These are phyloP conservation scores for Penicillium sp. DNA, from an alignment of 2,329 filamentous ascomycete genomes.

Conservation along the genomic window DNA sequence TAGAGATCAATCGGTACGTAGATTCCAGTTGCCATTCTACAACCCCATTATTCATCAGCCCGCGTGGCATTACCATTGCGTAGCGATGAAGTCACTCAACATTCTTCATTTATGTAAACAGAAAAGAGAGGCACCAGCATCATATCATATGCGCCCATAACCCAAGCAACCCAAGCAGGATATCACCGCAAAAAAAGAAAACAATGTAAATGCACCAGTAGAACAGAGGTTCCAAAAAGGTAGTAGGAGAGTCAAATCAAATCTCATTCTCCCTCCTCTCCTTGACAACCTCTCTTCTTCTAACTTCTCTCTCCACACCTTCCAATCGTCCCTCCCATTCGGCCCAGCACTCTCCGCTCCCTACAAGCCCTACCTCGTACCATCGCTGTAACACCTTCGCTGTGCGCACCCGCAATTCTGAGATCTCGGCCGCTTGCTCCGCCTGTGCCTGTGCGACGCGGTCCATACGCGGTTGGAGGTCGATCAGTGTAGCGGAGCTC, in stretches of 20 bases:
- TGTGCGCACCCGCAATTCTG: constrained; percentile 44
- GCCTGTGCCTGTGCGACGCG: constrained; percentile 37
- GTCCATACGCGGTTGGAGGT: constrained; percentile 45
- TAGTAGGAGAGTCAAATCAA: constrained; percentile 1
- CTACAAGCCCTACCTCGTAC: constrained; percentile 72
- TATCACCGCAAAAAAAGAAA: not conserved
- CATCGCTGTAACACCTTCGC: constrained; percentile 62
- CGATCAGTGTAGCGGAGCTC: constrained; percentile 43
- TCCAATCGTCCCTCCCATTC: constrained; percentile 69
- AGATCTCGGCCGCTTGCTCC: constrained; percentile 40
- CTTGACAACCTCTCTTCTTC: constrained; percentile 61
- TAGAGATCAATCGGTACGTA: not conserved
- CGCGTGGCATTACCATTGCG: not conserved
- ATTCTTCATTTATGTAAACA: not conserved
- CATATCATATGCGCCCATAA: not conserved
- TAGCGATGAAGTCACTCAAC: not conserved
- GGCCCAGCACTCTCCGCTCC: constrained; percentile 67
- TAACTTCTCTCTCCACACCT: constrained; percentile 64
- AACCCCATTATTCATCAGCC: not conserved
- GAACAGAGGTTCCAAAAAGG: not conserved
- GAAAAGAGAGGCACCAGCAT: not conserved
- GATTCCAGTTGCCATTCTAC: not conserved
- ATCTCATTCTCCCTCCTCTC: constrained; percentile 54
- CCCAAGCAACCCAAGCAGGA: not conserved
- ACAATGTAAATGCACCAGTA: not conserved